Base-by-base conservation (phyloP, 2,329 filamentous ascomycete species). In the Diaporthe citrichinensis region DNA sequence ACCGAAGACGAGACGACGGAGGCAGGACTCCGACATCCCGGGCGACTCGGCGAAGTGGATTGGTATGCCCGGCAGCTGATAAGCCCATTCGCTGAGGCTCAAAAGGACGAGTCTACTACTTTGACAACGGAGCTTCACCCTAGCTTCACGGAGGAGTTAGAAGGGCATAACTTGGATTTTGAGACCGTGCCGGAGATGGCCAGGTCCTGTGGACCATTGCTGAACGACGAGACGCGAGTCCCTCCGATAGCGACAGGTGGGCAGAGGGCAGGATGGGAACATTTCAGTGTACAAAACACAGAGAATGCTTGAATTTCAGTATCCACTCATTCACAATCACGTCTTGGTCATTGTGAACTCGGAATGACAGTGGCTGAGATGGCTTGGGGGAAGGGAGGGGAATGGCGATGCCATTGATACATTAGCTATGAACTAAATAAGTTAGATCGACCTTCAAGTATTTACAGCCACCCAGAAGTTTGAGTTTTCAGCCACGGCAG, bases 1-100 rank as follows among this genome's bases (percentile, higher is more conserved):
- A 59, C 12, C 4, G 57, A 59, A 39, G 57, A 59, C 23, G 57
- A 59, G 57, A n/a, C 57, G 34, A 59, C 57, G 28, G 57, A 59
- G 57, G 57, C 57, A 59, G 57, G 57, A n/a, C 57, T 59, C 23
- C 57, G 57, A 59, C 57, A 59, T 59, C 57, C 57, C 57, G 57
- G 57, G 31, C 31, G 31, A 59, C 57, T 59, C 31, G 17, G 57
- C 34, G 57, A 59, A 59, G 57, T 59, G 31, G 31, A 59, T 59
- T 25, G 28, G 17, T 36, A 59, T n/a, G 34, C 34, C 7, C 31
- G 57, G 31, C 57, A 39, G 31, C 57, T 59, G 20, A 59, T 59
- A 39, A 59, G 57, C 31, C 57, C 57, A 5, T 59, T 59, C 15
- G 20, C 34, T 36, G 34, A 59, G 20, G 57, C 31, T 14, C 57